Evolutionary conservation across 2,329 filamentous ascomycete species (phyloP).

Genomic region (Parascedosporium putredinis): DNA sequence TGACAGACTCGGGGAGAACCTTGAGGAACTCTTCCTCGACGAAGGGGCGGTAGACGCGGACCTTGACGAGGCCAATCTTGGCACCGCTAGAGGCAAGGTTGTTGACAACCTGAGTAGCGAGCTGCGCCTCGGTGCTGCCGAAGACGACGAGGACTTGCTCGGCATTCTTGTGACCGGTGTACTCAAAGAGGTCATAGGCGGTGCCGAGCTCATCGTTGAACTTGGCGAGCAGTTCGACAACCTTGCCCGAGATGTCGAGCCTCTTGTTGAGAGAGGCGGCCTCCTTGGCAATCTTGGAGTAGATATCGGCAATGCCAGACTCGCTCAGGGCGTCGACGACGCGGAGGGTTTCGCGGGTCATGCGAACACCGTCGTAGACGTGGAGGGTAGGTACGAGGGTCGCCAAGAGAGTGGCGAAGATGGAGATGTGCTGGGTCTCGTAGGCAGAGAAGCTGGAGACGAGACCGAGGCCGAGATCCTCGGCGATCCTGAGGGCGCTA

Average conservation of each 20-base stretch:
- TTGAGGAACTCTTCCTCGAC: conserved; percentile 88
- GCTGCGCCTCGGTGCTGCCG: conserved; percentile 79
- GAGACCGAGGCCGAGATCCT: conserved; percentile 81
- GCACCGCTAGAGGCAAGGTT: conserved; percentile 62
- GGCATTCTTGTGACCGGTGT: conserved; percentile 70
- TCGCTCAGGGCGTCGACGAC: conserved; percentile 75
- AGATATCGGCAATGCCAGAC: conserved; percentile 56
- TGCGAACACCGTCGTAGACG: conserved; percentile 76
- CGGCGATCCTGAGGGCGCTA: conserved; percentile 66
- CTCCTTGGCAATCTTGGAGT: conserved; percentile 54
- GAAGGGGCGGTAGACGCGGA: conserved; percentile 90
- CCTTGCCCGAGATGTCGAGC: conserved; percentile 61
- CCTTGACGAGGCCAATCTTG: conserved; percentile 79
- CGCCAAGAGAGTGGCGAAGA: conserved; percentile 76
- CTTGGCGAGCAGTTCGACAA: conserved; percentile 57
- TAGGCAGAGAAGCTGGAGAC: conserved; percentile 78
- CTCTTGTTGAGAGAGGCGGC: conserved; percentile 55
- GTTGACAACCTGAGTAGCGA: conserved; percentile 70
- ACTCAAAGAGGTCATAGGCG: conserved; percentile 88
- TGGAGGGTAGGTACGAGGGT: conserved; percentile 74
- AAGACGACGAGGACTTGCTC: conserved; percentile 85
- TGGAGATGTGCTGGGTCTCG: conserved; percentile 88
- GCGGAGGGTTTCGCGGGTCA: conserved; percentile 71
- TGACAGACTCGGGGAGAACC: conserved; percentile 63
- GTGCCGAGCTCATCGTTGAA: conserved; percentile 91